These are phyloP conservation scores for Cutaneotrichosporon mucoides DNA, from an alignment of 1,284 basidiomycete genomes.

Conservation along the genomic window DNA sequence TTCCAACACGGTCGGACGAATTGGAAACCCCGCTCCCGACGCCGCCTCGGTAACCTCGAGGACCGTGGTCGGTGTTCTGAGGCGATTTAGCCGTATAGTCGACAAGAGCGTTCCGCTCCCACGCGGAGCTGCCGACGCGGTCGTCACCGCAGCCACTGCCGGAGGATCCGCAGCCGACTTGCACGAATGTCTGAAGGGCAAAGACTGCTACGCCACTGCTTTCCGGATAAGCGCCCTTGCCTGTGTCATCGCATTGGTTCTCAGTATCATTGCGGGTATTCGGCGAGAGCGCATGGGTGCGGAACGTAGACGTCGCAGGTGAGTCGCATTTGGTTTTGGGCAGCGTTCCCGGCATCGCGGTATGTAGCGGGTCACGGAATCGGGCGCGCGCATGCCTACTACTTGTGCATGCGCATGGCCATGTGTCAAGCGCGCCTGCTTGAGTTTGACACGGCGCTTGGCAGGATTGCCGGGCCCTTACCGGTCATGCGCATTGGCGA, in stretches of 20 bases:
- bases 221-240: slow-evolving; percentile 40
- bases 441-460: no score
- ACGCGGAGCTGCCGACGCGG: neutral
- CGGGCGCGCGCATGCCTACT: no score
- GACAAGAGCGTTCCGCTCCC: neutral
- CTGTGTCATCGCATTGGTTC: slow-evolving; percentile 34
- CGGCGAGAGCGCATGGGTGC: slow-evolving; percentile 31
- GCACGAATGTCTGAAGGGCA: slow-evolving; percentile 37
- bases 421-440: no score
- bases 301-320: slow-evolving; percentile 9
- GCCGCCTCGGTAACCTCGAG: neutral
- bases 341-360: no score
- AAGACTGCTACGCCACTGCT: slow-evolving; percentile 42
- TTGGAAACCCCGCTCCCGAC: neutral
- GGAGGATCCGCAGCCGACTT: neutral
- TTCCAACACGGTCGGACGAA: slow-evolving; percentile 55
- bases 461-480: no score
- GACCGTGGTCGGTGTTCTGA: neutral
- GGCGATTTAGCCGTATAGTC: neutral
- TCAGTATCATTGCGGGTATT: slow-evolving; percentile 38
- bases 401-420: no score
- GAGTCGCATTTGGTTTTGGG: neutral
- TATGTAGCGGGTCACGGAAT: no score
- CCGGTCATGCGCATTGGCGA: no score
- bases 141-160: neutral